Evolutionary conservation across 768 basidiomycete genomes (phyloP), one percentile per base, ranked within the genome.

Genomic region (Pleurotus citrinopileatus): DNA sequence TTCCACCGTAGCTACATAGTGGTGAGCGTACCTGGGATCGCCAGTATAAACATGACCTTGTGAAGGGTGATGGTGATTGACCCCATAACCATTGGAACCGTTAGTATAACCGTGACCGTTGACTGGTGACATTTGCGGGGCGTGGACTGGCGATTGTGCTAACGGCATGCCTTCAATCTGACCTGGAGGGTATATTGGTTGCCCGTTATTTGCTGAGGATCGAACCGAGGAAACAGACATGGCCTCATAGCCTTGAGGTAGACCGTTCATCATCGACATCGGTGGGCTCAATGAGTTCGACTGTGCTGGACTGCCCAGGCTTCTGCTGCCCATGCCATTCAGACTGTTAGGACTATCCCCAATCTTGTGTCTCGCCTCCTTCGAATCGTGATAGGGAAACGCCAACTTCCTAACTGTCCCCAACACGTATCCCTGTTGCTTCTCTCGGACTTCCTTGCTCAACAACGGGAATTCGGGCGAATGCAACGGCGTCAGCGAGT

Each of bases 311-410:
- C 76, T 78, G 36, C 71, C 64, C 26, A 71, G 57, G 4, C 73
- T 79, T 23, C 80, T 68, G 7, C 15, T 19, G 12, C 38, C 38
- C 38, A 19, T n/a, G 8, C 70, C 68, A 62, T 73, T 70, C 26
- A 81, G 80, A 23, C 82, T 82, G 57, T 76, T 77, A 23, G 45
- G 29, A 29, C 27, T 32, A 32, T 20, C 29, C 26, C 45, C 45
- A 22, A 9, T 19, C 3, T 25, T n/a, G 17, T 34, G n/a, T 15
- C 12, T 51, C 15, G 12, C 22, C 69, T 28, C n/a, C 15, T 76
- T 83, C 50, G 80, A 82, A 67, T 84, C 86, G 60, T 87, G 86
- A 65, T 86, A 89, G n/a, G 89, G 89, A 68, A 91, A 90, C 23
- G 88, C 87, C 19, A 91, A 78, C 56, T 87, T 87, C 55, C 85